Percentiles rank a stretch among this genome's conserved stretches.
Evolutionary conservation across 2,329 filamentous ascomycete genomes (phyloP).

Genomic region (Hypoxylon sp.): DNA sequence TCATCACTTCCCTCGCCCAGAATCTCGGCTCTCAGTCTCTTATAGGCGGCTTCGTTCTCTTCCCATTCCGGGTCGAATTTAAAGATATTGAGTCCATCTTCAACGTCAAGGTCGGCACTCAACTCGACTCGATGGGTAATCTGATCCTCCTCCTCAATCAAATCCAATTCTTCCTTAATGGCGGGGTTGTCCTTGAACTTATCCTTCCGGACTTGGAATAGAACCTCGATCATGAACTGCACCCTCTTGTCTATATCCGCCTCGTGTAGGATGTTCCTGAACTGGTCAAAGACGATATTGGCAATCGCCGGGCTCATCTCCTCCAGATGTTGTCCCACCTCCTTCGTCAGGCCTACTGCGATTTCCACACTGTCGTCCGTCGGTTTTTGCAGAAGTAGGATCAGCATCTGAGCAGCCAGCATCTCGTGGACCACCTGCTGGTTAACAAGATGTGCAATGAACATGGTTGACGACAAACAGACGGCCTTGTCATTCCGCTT

Average conservation of each 20-base stretch:
- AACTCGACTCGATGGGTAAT: conserved; percentile 90
- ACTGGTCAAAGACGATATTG: conserved; percentile 93
- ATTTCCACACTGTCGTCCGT: conserved; percentile 99
- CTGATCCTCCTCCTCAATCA: conserved; percentile 98
- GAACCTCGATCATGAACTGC: conserved; percentile 99
- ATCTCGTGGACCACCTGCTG: conserved; percentile 97
- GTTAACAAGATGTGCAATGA: conserved; percentile 95
- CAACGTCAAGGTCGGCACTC: conserved; percentile 85
- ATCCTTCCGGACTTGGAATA: conserved; percentile 97
- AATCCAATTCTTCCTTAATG: conserved; percentile 90
- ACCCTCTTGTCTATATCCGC: conserved; percentile 97
- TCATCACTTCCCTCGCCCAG: conserved; percentile 92
- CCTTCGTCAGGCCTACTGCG: conserved; percentile 91
- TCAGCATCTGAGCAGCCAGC: conserved; percentile 90
- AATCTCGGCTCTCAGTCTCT: conserved; percentile 92
- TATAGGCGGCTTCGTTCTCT: conserved; percentile 90
- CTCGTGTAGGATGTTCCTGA: conserved; percentile 94
- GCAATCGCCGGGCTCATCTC: conserved; percentile 94
- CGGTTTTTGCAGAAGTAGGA: conserved; percentile 93
- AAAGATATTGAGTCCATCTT: conserved; percentile 94
- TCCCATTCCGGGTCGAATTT: conserved; percentile 93
- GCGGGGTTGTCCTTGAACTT: conserved; percentile 96
- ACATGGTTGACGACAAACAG: conserved; percentile 91
- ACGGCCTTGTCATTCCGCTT: conserved; percentile 97
- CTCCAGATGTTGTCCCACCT: conserved; percentile 93